phyloP scores from a whole-genome alignment of 768 basidiomycete species.

The Xanthoconium stramineum region DNA sequence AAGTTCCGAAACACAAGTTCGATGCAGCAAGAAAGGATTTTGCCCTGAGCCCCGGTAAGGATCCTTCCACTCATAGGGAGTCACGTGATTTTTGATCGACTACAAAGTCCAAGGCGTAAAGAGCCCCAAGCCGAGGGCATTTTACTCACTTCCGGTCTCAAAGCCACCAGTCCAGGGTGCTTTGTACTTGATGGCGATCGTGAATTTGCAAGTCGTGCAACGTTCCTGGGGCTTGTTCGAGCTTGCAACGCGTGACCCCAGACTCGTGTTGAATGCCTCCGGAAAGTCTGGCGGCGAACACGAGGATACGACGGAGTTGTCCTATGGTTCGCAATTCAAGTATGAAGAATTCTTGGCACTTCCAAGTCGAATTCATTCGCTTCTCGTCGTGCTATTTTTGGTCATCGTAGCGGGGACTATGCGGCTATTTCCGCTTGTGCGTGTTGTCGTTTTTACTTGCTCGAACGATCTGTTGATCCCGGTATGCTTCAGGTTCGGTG shows the following conservation, averaged over 20 bases:
- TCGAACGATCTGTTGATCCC: not conserved
- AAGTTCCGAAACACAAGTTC: conserved; percentile 32
- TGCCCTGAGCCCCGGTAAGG: conserved; percentile 42
- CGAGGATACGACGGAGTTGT: conserved; percentile 15
- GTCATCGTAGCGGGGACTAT: conserved; percentile 24
- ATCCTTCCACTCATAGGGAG: conserved; percentile 7
- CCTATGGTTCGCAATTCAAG: conserved; percentile 69
- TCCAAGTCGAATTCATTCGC: conserved; percentile 38
- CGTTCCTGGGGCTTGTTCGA: conserved; percentile 55
- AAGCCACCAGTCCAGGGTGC: conserved; percentile 35
- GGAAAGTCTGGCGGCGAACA: conserved; percentile 15
- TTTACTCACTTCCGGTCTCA: conserved; percentile 38
- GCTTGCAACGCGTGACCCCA: conserved; percentile 22
- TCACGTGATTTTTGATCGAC: conserved; percentile 3
- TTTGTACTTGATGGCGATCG: conserved; percentile 41
- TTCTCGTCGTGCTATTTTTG: conserved; percentile 37
- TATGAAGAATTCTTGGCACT: conserved; percentile 70
- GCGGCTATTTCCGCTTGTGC: conserved; percentile 37
- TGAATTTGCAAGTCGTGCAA: conserved; percentile 50
- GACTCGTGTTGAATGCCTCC: conserved; percentile 11
- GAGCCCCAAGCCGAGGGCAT: conserved; percentile 25
- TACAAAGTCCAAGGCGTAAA: conserved; percentile 32
- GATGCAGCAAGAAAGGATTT: conserved; percentile 34
- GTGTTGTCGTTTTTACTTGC: conserved; percentile 11
- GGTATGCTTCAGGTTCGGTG: conserved; percentile 42